Conservation (phyloP, 345 rosid species). For the Bruguiera gymnorhiza region DNA sequence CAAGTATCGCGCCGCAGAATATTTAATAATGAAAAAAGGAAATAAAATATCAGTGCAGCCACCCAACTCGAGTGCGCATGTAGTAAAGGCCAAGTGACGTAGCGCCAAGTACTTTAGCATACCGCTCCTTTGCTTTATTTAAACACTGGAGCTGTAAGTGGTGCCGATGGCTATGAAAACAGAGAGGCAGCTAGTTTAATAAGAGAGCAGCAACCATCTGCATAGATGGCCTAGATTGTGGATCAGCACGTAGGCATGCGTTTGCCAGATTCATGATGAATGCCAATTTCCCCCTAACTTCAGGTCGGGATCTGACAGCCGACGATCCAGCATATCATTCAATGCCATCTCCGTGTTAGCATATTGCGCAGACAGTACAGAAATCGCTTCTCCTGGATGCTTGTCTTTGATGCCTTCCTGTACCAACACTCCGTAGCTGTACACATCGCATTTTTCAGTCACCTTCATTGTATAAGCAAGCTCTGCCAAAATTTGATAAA, state of each 20-base stretch:
- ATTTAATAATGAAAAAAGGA: too few relatives aligned
- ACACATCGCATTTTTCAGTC: conserved; percentile 16
- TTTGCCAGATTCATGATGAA: conserved; percentile 22
- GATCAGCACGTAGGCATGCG: conserved; percentile 33
- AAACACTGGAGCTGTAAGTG: too few relatives aligned
- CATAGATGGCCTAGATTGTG: conserved; percentile 40
- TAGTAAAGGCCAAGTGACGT: too few relatives aligned
- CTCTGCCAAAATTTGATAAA: conserved; percentile 1
- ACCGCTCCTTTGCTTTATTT: background rate
- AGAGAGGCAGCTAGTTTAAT: too few relatives aligned
- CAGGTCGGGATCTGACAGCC: conserved; percentile 24
- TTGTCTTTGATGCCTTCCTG: conserved; percentile 11
- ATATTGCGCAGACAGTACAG: background rate
- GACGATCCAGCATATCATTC: conserved; percentile 9
- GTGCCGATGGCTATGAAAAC: background rate
- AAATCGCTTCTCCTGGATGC: conserved; percentile 6
- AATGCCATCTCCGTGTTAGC: conserved; percentile 3
- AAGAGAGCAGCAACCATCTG: conserved; percentile 24
- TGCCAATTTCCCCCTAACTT: conserved; percentile 16
- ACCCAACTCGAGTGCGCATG: too few relatives aligned
- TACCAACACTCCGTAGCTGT: conserved; percentile 12
- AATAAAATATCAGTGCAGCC: too few relatives aligned
- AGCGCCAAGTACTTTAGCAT: too few relatives aligned
- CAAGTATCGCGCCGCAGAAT: too few relatives aligned
- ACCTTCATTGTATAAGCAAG: conserved; percentile 12